Evolutionary conservation across 768 basidiomycete genomes (phyloP), one percentile per base, ranked within the genome.

Genomic region (Phallus indusiatus): DNA sequence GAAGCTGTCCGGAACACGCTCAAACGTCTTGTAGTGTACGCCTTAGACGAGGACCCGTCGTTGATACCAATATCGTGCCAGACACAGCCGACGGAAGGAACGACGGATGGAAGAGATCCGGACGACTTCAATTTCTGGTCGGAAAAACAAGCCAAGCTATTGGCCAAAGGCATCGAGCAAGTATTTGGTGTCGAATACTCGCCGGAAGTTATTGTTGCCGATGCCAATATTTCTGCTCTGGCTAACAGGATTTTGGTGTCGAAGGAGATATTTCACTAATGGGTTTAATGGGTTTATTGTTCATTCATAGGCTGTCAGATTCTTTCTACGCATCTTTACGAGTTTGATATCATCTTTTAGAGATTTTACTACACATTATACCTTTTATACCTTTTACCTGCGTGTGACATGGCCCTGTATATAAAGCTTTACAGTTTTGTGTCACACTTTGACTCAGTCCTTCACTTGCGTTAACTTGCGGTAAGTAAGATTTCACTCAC

Each of bases 51-150:
- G 17, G 92, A 96, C 67, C 85, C 86, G 5, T 83, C 85, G 7
- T 75, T 95, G 63, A 78, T 94, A 35, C 94, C 94, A 1, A 57
- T 80, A 35, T 87, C 82, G 24, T 85, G 86, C 69, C 80, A 78
- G 63, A 67, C 71, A 4, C 67, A 66, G 36, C 46, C 47, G 54
- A 56, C 35, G 60, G 66, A 24, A 70, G 72, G 42, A 12, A 64
- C 59, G 22, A 68, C 71, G 16, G 76, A 79, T 47, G 71, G 73
- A 36, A 82, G 78, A 49, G 90, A 94, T 66, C 83, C 85, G 1
- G 94, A 98, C 67, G 94, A 98, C 72, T 98, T 99, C 71, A 80
- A 82, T 50, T 93, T 99, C 74, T 95, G 94, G 91, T 86, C 86
- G 1, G 86, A 88, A 65, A 75, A 77, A 47, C 95, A 99, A 70